Conservation (phyloP, 1,139 yeast species). For the Suhomyces anneliseae region DNA sequence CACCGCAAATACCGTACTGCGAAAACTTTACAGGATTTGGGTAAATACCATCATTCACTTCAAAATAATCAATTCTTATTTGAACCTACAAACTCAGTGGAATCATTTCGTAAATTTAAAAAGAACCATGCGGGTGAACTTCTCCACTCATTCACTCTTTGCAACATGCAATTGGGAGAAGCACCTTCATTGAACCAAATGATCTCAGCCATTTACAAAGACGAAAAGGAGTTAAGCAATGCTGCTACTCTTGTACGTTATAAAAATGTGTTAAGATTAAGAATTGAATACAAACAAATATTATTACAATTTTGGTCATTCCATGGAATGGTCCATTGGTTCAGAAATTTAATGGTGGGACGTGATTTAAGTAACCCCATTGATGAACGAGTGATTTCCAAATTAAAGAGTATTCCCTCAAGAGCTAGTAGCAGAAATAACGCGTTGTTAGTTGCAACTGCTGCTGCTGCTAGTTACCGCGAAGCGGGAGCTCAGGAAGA, state of each 20-base stretch:
- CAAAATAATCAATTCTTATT: constrained; percentile 36
- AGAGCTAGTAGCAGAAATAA: constrained; percentile 22
- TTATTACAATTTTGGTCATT: constrained; percentile 48
- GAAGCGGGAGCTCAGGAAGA: not conserved
- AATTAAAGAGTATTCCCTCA: constrained; percentile 36
- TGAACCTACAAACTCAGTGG: constrained; percentile 32
- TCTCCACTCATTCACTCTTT: constrained; percentile 32
- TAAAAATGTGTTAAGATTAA: constrained; percentile 37
- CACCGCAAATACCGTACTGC: constrained; percentile 16
- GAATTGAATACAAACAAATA: constrained; percentile 44
- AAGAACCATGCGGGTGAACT: constrained; percentile 25
- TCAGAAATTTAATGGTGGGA: constrained; percentile 34
- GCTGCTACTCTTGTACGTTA: constrained; percentile 32
- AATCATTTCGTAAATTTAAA: constrained; percentile 18
- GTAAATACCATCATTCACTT: constrained; percentile 22
- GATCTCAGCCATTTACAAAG: constrained; percentile 31
- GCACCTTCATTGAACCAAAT: constrained; percentile 38
- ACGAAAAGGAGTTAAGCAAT: constrained; percentile 18
- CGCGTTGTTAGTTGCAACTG: constrained; percentile 28
- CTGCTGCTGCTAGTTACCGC: constrained; percentile 25
- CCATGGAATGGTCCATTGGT: constrained; percentile 43
- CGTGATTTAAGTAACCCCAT: constrained; percentile 38
- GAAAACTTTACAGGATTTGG: constrained; percentile 17
- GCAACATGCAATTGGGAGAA: constrained; percentile 35
- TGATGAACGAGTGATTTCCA: constrained; percentile 30